Evolutionary conservation across 2,329 filamentous ascomycete genomes (phyloP).

Genomic region (Cercospora sp.): DNA sequence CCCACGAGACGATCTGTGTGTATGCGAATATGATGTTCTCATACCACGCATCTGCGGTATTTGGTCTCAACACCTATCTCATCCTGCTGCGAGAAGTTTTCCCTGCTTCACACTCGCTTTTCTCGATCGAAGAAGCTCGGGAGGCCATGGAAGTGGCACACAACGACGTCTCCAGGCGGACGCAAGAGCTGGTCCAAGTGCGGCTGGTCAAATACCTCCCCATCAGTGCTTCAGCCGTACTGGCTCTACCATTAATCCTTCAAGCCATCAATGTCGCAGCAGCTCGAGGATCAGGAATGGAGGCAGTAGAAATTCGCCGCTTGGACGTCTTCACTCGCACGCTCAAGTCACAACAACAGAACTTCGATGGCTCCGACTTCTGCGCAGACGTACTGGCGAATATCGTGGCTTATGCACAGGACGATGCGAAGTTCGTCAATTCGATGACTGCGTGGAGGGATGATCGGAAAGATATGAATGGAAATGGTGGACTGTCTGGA

Average conservation of each 20-base stretch:
- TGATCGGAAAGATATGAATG: constrained; percentile 19
- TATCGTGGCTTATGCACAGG: constrained; percentile 27
- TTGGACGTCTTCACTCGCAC: constrained; percentile 28
- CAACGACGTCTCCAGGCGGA: constrained; percentile 26
- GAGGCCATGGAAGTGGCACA: constrained; percentile 26
- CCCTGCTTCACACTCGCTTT: constrained; percentile 18
- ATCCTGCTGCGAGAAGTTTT: constrained; percentile 24
- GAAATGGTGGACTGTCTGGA: constrained; percentile 6
- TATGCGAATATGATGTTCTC: constrained; percentile 31
- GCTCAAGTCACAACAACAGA: constrained; percentile 25
- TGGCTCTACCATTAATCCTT: constrained; percentile 23
- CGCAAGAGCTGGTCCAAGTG: constrained; percentile 29
- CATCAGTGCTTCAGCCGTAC: constrained; percentile 23
- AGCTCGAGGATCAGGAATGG: constrained; percentile 24
- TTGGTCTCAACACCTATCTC: constrained; percentile 27
- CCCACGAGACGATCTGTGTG: constrained; percentile 25
- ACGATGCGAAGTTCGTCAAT: constrained; percentile 25
- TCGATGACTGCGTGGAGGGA: constrained; percentile 25
- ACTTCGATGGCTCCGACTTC: constrained; percentile 28
- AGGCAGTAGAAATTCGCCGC: constrained; percentile 23
- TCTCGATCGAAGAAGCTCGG: constrained; percentile 26
- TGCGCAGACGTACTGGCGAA: constrained; percentile 27
- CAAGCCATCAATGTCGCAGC: constrained; percentile 29
- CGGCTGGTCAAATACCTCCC: constrained; percentile 25
- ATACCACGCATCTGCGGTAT: constrained; percentile 27